Evolutionary conservation across 2,329 filamentous ascomycete species (phyloP).

Genomic region (Ceratocystiopsis minuta): DNA sequence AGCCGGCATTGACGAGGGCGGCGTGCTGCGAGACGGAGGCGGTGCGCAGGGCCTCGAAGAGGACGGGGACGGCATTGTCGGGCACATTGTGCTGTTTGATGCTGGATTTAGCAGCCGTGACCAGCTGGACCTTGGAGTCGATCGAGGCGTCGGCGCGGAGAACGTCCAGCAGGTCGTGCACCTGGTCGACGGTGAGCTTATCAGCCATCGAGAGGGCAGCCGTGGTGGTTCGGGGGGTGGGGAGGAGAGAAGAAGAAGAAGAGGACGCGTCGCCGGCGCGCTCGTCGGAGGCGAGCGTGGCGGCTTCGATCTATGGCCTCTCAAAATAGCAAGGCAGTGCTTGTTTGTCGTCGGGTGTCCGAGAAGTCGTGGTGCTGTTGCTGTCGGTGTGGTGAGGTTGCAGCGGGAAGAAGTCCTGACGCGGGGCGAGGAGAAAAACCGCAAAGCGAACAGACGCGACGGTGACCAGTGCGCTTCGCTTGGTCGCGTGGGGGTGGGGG

Average conservation of each 20-base stretch:
- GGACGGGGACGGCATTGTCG: constrained; percentile 47
- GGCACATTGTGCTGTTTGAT: constrained; percentile 90
- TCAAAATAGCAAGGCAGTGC: no score
- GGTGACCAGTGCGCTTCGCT: no score
- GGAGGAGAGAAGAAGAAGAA: background rate
- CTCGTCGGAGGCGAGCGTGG: background rate
- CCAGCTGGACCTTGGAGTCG: constrained; percentile 42
- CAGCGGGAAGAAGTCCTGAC: no score
- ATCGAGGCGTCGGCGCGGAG: constrained; percentile 36
- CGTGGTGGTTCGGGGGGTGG: background rate
- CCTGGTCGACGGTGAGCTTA: constrained; percentile 20
- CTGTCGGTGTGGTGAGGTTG: no score
- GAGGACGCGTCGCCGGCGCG: background rate
- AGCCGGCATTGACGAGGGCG: constrained; percentile 61
- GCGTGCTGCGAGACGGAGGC: constrained; percentile 63
- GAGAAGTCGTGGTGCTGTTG: no score
- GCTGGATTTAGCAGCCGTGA: constrained; percentile 62
- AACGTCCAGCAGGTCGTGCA: constrained; percentile 21
- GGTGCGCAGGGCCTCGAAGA: constrained; percentile 67
- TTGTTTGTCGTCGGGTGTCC: no score
- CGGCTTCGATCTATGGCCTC: no score
- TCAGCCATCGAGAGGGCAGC: constrained; percentile 16
- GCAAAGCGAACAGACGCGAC: no score
- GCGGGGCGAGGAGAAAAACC: no score
- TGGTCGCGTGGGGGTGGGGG: no score